Percentiles rank a stretch among this genome's conserved stretches.
These are phyloP conservation scores for Microglena sp. DNA, from an alignment of 139 green algal species.

Conservation along the genomic window DNA sequence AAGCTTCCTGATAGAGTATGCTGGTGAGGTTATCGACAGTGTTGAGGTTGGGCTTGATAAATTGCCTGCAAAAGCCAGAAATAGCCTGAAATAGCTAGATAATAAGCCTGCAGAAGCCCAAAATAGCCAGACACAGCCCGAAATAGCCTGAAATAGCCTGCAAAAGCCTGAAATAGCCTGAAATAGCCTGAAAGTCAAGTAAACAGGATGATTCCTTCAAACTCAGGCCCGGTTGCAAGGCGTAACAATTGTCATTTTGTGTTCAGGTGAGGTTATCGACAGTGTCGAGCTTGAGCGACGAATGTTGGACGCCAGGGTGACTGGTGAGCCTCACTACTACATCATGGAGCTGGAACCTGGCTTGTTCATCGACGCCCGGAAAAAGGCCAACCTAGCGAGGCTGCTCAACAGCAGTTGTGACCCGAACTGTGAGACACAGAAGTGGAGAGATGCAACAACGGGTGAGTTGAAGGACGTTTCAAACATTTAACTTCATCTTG, in stretches of 20 bases:
- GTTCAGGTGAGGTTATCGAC: background rate
- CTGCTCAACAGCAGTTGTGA: constrained; percentile 81
- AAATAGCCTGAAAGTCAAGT: no score
- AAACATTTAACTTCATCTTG: no score
- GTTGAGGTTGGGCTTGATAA: no score
- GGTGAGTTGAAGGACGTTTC: constrained; percentile 57
- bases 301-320: constrained; percentile 46
- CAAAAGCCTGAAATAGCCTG: no score
- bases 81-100: no score
- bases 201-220: no score
- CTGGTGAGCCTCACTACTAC: constrained; percentile 54
- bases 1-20: constrained; percentile 81
- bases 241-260: background rate
- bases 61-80: no score
- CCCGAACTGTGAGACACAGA: constrained; percentile 83
- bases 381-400: constrained; percentile 66
- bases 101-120: no score
- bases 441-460: constrained; percentile 54
- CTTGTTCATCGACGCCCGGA: constrained; percentile 71
- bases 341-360: constrained; percentile 69
- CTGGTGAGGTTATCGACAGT: constrained; percentile 52
- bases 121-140: no score
- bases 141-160: no score
- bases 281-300: constrained; percentile 37
- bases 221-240: no score